Conservation (phyloP, 2,329 filamentous ascomycete species). For the Penicillium hordei region DNA sequence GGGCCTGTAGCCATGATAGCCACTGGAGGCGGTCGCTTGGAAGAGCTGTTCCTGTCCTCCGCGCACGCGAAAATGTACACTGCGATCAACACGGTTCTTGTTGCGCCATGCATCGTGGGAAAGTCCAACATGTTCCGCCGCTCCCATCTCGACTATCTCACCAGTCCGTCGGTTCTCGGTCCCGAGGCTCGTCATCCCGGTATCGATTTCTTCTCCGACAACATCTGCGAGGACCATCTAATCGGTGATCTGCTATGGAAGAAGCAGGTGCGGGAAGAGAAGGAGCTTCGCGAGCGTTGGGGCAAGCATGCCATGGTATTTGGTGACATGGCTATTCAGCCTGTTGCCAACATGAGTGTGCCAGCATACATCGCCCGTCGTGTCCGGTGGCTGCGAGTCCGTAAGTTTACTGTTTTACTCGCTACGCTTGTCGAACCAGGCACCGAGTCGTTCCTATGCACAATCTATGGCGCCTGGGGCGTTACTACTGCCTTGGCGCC, state of each 20-base stretch:
- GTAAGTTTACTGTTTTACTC: conserved; percentile 87
- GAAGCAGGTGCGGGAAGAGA: conserved; percentile 38
- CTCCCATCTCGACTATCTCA: conserved; percentile 78
- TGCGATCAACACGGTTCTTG: conserved; percentile 87
- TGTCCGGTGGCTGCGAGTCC: conserved; percentile 84
- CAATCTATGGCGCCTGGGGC: conserved; percentile 74
- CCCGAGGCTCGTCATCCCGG: conserved; percentile 57
- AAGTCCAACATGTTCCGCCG: conserved; percentile 99
- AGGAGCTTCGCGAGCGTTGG: conserved; percentile 47
- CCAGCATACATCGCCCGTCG: conserved; percentile 74
- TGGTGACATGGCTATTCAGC: conserved; percentile 86
- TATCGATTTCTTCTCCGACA: conserved; percentile 89
- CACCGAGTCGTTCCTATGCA: conserved; percentile 84
- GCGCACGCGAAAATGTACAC: conserved; percentile 97
- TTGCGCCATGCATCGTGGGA: conserved; percentile 91
- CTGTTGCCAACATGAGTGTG: conserved; percentile 78
- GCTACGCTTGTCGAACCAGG: conserved; percentile 92
- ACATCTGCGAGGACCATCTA: conserved; percentile 96
- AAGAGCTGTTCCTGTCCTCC: conserved; percentile 92
- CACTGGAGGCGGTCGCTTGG: conserved; percentile 74
- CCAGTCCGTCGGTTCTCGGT: conserved; percentile 52
- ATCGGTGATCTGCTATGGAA: conserved; percentile 92
- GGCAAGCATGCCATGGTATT: conserved; percentile 80
- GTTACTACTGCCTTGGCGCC: conserved; percentile 65
- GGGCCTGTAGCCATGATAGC: conserved; percentile 24